Percentiles rank a stretch among this genome's conserved stretches.
These are phyloP conservation scores for Nicotiana rustica DNA, from an alignment of 305 asterid genomes.

Conservation along the genomic window DNA sequence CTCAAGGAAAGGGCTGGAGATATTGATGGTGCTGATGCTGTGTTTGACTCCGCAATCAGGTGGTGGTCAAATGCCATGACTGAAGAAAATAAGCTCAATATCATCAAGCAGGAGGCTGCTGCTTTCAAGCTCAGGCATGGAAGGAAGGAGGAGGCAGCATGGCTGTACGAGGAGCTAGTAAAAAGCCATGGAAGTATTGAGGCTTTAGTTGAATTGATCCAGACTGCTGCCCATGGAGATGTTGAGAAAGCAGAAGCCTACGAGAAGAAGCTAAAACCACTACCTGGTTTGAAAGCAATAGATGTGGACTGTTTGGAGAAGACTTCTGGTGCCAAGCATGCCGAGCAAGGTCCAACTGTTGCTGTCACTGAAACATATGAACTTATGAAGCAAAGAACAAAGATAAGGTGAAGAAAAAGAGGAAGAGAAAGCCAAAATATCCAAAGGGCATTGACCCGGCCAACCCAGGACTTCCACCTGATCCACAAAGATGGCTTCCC, in stretches of 20 bases:
- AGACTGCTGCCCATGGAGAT: constrained; percentile 75
- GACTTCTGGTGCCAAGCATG: constrained; percentile 84
- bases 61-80: constrained; percentile 92
- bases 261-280: constrained; percentile 78
- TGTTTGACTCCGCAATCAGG: constrained; percentile 71
- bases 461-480: constrained; percentile 93
- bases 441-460: constrained; percentile 96
- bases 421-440: constrained; percentile 95
- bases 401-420: constrained; percentile 72
- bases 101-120: constrained; percentile 90
- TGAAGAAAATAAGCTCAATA: constrained; percentile 39
- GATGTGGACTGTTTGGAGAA: constrained; percentile 78
- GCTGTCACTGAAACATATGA: constrained; percentile 53
- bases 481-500: constrained; percentile 96
- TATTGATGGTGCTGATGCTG: constrained; percentile 77
- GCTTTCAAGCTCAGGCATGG: constrained; percentile 86
- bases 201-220: constrained; percentile 83
- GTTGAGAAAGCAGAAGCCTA: constrained; percentile 87
- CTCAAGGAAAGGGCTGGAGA: constrained; percentile 93
- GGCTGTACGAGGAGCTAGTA: constrained; percentile 76
- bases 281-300: constrained; percentile 72
- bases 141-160: constrained; percentile 78
- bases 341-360: constrained; percentile 49
- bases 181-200: constrained; percentile 73
- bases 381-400: constrained; percentile 61